Percentiles rank a stretch among this genome's conserved stretches.
Evolutionary conservation across 2,329 filamentous ascomycete genomes (phyloP).

Genomic region (Arthrobotrys musiformis): DNA sequence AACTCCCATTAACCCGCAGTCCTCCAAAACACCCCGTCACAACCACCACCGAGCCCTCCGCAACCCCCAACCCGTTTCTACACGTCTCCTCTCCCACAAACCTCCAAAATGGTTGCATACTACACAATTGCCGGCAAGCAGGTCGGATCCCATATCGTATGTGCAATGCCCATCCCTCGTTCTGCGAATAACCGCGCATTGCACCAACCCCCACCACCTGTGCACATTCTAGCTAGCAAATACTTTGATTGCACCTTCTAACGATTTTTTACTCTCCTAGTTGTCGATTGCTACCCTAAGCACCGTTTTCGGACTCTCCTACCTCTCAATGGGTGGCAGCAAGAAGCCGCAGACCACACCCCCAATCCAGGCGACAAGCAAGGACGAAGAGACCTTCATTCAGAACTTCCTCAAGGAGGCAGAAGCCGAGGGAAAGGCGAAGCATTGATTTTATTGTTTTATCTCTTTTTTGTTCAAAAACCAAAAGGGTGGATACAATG

Average conservation of each 20-base stretch:
- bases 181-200: background rate
- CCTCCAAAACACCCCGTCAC: background rate
- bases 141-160: slow-evolving; percentile 67
- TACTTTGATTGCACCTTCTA: background rate
- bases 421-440: slow-evolving; percentile 58
- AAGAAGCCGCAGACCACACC: slow-evolving; percentile 57
- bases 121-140: slow-evolving; percentile 68
- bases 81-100: background rate
- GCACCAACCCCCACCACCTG: background rate
- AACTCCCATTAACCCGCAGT: background rate
- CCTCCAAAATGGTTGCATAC: slow-evolving; percentile 65
- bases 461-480: no score
- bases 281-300: slow-evolving; percentile 58
- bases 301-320: slow-evolving; percentile 42
- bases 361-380: slow-evolving; percentile 58
- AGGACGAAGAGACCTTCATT: slow-evolving; percentile 59
- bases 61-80: background rate
- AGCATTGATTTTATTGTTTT: no score
- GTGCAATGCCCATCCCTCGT: slow-evolving; percentile 60
- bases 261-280: slow-evolving; percentile 27
- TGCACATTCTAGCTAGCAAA: background rate
- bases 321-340: slow-evolving; percentile 44
- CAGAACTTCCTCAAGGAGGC: slow-evolving; percentile 59
- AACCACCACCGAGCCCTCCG: background rate
- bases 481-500: background rate